Base-by-base conservation (phyloP, 2,329 filamentous ascomycete species). In the Fusarium nurragi region DNA sequence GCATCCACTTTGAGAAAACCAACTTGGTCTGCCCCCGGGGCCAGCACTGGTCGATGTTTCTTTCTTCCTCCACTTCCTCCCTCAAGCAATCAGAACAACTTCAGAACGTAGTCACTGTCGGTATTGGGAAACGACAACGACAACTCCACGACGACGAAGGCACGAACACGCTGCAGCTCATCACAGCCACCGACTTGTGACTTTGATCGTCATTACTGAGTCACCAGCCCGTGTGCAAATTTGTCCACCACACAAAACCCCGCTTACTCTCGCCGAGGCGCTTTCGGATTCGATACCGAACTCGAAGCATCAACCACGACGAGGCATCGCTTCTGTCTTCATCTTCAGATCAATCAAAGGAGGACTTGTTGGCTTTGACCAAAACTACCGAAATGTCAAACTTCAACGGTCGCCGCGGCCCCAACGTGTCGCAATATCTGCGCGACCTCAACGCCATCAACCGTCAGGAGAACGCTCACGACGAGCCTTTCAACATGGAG, bases 371-470 rank as follows among this genome's bases (percentile, higher is more conserved):
- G 18, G 23, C n/a, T 19, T 53, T 16, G 32, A 41, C 37, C 28
- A 47, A 44, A 45, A 28, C 9, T 25, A 28, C 32, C 64, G 69
- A 55, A 57, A 93, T 93, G 90, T 88, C 91, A 76, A 85, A 83
- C 76, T 93, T 88, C 84, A 88, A 85, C 78, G 90, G 89, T 74
- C 90, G 92, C 64, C 88, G 90, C 75, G 91, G 87, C 71, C 90
- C 92, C 74, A 97, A 97, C 77, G 91, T 97, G 79, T 93, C 93
- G 74, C 90, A 93, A 74, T 97, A 95, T 81, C 85, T 97, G 68
- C 90, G 92, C 73, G 90, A 94, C 70, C 84, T 97, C 72, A 97
- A 97, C 81, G 86, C 88, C 61, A 82, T 90, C 61, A 87, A 88
- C 70, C 86, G 90, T 51, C 83, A 89, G 61, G 85, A 82, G 70